A percentile compares a stretch with the other conserved stretches of the same genome.
These are phyloP conservation scores for Schwanniomyces occidentalis DNA, from an alignment of 805 yeast genomes.

Conservation along the genomic window DNA sequence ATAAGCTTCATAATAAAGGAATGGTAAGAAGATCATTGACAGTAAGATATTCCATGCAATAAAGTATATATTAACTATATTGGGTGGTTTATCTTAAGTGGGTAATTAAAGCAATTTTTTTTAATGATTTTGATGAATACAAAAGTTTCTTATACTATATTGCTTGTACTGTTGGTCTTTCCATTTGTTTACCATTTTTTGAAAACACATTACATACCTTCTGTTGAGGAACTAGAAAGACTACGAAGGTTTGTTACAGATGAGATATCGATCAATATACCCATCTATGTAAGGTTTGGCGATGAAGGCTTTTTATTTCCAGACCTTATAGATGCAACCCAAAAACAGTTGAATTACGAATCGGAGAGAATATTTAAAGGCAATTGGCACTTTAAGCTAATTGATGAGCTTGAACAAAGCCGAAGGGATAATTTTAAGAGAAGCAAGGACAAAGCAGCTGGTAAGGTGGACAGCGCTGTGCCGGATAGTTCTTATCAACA, in stretches of 20 bases:
- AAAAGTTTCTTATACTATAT: too few species aligned
- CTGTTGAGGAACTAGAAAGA: conserved; percentile 1
- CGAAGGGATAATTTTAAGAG: neutral
- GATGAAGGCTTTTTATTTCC: conserved; percentile 57
- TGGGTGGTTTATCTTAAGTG: too few species aligned
- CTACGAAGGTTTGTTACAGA: conserved; percentile 4
- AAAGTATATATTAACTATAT: too few species aligned
- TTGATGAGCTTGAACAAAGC: conserved; percentile 11
- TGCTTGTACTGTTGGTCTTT: too few species aligned
- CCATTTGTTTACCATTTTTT: neutral
- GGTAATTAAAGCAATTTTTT: too few species aligned
- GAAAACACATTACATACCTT: conserved; percentile 18
- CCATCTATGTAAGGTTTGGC: conserved; percentile 26
- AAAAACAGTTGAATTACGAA: conserved; percentile 31
- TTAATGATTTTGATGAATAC: too few species aligned
- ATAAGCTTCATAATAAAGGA: too few species aligned
- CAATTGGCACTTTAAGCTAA: conserved; percentile 12
- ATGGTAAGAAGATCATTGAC: too few species aligned
- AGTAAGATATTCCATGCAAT: too few species aligned
- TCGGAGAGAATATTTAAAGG: conserved; percentile 8
- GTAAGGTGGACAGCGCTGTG: too few species aligned
- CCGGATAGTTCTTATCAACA: too few species aligned
- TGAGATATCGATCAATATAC: conserved; percentile 17
- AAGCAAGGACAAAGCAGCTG: neutral
- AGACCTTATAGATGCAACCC: conserved; percentile 58